Base-by-base conservation (phyloP, 352 stramenopile genomes). In the Plasmopara muralis region DNA sequence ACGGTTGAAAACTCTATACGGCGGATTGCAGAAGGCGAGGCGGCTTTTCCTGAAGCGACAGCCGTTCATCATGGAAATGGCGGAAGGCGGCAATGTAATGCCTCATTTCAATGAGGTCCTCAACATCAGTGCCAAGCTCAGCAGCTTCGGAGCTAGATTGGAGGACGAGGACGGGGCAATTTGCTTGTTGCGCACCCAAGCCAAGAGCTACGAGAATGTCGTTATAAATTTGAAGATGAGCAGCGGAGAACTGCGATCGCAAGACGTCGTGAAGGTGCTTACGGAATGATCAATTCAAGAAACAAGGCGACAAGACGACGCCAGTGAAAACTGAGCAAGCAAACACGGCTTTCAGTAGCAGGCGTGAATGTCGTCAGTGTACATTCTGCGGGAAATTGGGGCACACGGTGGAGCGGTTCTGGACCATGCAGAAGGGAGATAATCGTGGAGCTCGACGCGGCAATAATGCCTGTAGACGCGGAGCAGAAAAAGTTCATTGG, bases 1-100 rank as follows among this genome's bases (percentile, higher is more conserved):
- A 25, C 20, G 3, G 1, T 25, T 25, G 20, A 38, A 38, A 14
- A 38, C 33, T 14, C 33, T 38, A 38, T 38, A 38, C 13, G 46
- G 46, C 13, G 46, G 34, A 43, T 52, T 33, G n/a, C 33, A 52
- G 33, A 52, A 52, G 16, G 33, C 31, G 28, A 34, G 46, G 20
- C 33, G 46, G 7, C 42, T 52, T 14, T 35, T 20, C 34, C 9
- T 52, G 16, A 52, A 44, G 46, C 46, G 33, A 15, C 46, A 44
- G 34, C n/a, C 43, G 1, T 52, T 44, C 38, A 43, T 12, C 15
- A 52, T 33, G 46, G 46, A 52, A 2, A 43, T 43, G 38, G 12
- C 38, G 12, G 12, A 43, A 43, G 33, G 33, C 33, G 33, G 33
- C 33, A 38, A 38, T 38, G 33, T 5, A 5, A 9, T 38, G 9